Conservation (phyloP, 306 rosid genomes). For the Quercus parvula region DNA sequence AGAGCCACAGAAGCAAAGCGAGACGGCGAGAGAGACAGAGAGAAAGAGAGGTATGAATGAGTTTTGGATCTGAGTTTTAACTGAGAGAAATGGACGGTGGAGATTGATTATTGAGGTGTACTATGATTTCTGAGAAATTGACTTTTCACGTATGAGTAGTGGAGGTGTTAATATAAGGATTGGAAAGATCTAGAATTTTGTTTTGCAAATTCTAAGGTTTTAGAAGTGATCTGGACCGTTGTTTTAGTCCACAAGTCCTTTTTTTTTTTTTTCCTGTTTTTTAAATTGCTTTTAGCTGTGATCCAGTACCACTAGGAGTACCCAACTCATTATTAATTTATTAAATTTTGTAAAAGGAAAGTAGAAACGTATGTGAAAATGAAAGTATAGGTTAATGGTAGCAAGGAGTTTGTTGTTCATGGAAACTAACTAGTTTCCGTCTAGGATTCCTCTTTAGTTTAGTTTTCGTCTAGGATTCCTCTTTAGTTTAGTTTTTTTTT, state of each 20-base stretch:
- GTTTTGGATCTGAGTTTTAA: neutral
- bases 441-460: too few relatives aligned
- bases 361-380: too few relatives aligned
- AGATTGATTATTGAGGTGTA: slow-evolving; percentile 2
- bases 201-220: neutral
- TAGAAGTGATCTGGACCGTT: neutral
- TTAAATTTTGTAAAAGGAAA: too few relatives aligned
- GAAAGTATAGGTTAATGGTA: too few relatives aligned
- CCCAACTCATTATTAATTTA: too few relatives aligned
- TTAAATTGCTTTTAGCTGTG: too few relatives aligned
- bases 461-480: too few relatives aligned
- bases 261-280: too few relatives aligned
- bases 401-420: too few relatives aligned
- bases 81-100: slow-evolving; percentile 14
- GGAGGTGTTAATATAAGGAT: neutral
- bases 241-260: neutral
- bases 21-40: slow-evolving; percentile 24
- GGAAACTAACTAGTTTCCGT: too few relatives aligned
- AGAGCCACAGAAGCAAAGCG: neutral
- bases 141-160: neutral
- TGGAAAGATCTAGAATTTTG: slow-evolving; percentile 28
- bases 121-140: neutral
- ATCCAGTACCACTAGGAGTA: too few relatives aligned
- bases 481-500: too few relatives aligned
- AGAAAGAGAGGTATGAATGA: neutral